Conservation (phyloP, 2,329 filamentous ascomycete species). For the Elsinoe necatrix region DNA sequence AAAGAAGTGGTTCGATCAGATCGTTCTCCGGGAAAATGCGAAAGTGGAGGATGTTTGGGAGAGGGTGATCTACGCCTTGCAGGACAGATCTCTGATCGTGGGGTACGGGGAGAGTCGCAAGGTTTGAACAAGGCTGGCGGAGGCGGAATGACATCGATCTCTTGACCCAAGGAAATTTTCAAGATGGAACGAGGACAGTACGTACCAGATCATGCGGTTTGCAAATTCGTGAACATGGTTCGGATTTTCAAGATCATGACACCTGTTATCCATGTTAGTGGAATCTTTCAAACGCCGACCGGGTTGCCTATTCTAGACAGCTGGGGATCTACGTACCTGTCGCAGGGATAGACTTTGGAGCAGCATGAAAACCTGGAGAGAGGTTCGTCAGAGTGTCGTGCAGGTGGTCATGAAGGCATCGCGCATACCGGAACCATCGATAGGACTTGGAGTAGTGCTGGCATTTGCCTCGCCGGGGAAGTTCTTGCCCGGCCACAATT, state of each 20-base stretch:
- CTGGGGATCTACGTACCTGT: constrained; percentile 35
- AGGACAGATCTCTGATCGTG: not conserved
- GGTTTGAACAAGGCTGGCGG: not conserved
- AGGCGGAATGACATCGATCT: not conserved
- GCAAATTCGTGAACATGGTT: constrained; percentile 74
- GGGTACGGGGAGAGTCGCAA: constrained; percentile 7
- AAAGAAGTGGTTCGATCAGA: not conserved
- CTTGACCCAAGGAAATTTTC: not conserved
- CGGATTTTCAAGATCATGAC: constrained; percentile 58
- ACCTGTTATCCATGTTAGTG: constrained; percentile 37
- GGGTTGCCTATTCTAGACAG: not conserved
- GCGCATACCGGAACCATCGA: constrained; percentile 46
- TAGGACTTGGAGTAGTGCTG: constrained; percentile 47
- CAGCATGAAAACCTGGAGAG: constrained; percentile 47
- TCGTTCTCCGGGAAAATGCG: not conserved
- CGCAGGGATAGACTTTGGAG: constrained; percentile 49
- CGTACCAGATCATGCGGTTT: constrained; percentile 68
- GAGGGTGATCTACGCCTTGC: not conserved
- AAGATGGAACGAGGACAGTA: constrained; percentile 10
- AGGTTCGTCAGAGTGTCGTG: constrained; percentile 12
- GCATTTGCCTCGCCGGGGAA: constrained; percentile 47
- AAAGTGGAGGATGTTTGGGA: not conserved
- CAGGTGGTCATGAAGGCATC: not conserved
- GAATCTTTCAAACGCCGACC: constrained; percentile 8
- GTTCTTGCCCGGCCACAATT: constrained; percentile 46